Evolutionary conservation across 805 yeast genomes (phyloP), one percentile per base, ranked within the genome.

Genomic region (Vanderwaltozyma yarrowii): DNA sequence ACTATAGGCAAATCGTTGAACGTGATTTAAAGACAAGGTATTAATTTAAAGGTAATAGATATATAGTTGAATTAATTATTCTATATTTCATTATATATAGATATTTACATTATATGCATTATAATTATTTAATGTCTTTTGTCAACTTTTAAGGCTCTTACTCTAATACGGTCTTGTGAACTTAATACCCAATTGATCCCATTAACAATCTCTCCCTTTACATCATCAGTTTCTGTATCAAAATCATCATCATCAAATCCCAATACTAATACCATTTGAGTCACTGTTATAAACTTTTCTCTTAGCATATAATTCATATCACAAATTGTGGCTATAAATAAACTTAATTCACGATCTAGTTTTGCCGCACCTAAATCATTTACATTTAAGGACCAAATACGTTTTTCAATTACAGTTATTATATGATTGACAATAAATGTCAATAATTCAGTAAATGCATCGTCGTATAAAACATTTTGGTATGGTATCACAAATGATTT

Each of bases 301-400:
- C 96, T 68, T 47, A 87, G 62, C 26, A 72, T 71, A 58, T 87
- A 89, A 51, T 79, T 69, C 40, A 76, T 74, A 35, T 76, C 79
- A 35, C 94, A 79, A 5, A 84, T 71, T 41, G 80, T 80, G 32
- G 78, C 72, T 36, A 92, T 82, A 25, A 89, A 69, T 20, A 74
- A 67, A 33, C 87, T 75, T 17, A 87, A 62, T 53, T 88, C 95
- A 42, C 83, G 75, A 46, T 92, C 97, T 35, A 92, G 64, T 45
- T 78, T 81, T 15, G 86, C 70, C 0, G 94, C 78, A 1, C 96
- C 97, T 30, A 83, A 61, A 48, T 83, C 94, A 52, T 84, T 87
- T 42, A 86, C 74, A 46, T 74, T 76, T 33, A 83, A 65, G 3
- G 67, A 47, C 76, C 89, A 74, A 21, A 89, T 64, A 48, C 78